A percentile compares a stretch with the other conserved stretches of the same genome.
Conservation (phyloP, 2,329 filamentous ascomycete genomes). For the Penicillium janthinellum region DNA sequence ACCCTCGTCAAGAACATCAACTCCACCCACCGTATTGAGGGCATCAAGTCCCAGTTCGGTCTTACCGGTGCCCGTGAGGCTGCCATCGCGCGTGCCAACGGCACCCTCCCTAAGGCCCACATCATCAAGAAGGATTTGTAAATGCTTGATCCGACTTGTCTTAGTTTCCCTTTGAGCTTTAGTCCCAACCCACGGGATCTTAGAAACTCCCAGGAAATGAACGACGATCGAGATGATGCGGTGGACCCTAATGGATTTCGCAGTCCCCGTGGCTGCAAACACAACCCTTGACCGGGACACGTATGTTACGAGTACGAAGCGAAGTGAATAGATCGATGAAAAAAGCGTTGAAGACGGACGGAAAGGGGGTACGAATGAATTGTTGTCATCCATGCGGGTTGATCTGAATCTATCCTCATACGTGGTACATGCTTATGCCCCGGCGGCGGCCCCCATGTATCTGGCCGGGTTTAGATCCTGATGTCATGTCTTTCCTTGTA, state of each 20-base stretch:
- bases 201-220: not conserved
- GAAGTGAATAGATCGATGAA: conserved; percentile 15
- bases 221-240: not conserved
- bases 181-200: not conserved
- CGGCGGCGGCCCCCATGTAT: not conserved
- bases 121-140: conserved; percentile 35
- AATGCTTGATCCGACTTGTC: conserved; percentile 9
- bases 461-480: not conserved
- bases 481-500: conserved; percentile 1
- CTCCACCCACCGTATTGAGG: conserved; percentile 78
- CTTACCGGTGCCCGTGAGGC: conserved; percentile 66
- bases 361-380: not conserved
- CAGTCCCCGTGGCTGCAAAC: not conserved
- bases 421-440: conserved; percentile 4
- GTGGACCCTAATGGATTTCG: not conserved
- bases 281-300: conserved; percentile 3
- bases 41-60: conserved; percentile 68
- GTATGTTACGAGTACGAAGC: conserved; percentile 15
- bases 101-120: conserved; percentile 39
- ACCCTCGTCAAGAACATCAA: conserved; percentile 88
- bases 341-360: not conserved
- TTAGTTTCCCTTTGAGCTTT: not conserved
- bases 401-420: not conserved
- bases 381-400: not conserved
- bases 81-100: conserved; percentile 39